These are phyloP conservation scores for Arthroderma uncinatum DNA, from an alignment of 2,329 filamentous ascomycete species.

Conservation along the genomic window DNA sequence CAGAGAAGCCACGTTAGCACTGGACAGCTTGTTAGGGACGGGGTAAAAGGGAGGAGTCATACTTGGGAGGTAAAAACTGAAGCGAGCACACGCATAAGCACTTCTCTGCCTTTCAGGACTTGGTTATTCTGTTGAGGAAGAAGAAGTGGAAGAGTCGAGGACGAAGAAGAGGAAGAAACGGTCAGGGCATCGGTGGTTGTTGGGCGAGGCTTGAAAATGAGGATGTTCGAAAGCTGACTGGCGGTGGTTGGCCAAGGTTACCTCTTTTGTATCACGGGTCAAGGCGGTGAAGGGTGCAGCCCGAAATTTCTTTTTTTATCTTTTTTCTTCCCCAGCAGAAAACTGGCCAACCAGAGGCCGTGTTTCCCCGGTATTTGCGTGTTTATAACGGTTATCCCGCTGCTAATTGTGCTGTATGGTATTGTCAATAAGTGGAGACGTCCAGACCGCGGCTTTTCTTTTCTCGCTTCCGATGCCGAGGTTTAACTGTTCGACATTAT, in stretches of 20 bases:
- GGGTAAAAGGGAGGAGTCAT: constrained; percentile 27
- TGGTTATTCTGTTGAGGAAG: constrained; percentile 12
- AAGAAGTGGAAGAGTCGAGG: constrained; percentile 9
- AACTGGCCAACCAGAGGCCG: not conserved
- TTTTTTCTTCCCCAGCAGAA: not conserved
- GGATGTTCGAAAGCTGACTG: not conserved
- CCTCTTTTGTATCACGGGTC: not conserved
- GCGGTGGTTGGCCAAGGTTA: not conserved
- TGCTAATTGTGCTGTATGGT: not conserved
- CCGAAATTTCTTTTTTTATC: not conserved
- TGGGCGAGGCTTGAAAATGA: not conserved
- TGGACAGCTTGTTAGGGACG: constrained; percentile 10
- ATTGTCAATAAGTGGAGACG: not conserved
- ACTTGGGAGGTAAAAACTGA: constrained; percentile 83
- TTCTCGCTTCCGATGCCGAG: not conserved
- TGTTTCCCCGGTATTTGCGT: not conserved
- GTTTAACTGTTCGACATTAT: too few species aligned
- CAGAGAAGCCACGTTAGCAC: constrained; percentile 13
- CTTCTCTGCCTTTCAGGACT: constrained; percentile 39
- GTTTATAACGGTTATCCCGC: not conserved
- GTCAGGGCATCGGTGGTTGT: not conserved
- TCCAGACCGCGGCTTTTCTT: not conserved
- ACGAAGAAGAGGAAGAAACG: not conserved
- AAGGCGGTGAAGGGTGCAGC: constrained; percentile 8
- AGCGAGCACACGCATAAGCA: constrained; percentile 76